phyloP scores from a whole-genome alignment of 257 asterid genomes.

The Solanum pinnatisectum region DNA sequence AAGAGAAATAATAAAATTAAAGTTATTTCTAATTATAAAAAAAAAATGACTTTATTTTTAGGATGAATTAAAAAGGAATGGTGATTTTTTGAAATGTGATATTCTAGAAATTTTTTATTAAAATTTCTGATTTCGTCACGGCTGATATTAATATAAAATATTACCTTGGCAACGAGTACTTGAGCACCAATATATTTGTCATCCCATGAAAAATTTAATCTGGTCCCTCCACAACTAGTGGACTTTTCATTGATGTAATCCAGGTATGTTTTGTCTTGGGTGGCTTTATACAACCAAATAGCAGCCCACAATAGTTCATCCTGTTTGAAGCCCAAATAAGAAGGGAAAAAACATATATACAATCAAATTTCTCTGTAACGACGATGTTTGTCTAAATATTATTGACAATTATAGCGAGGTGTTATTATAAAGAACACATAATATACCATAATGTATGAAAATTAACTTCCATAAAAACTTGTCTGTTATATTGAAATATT shows the following conservation, averaged over 20 bases:
- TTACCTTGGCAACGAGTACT: constrained; percentile 41
- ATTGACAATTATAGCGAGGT: neutral
- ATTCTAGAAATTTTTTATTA: neutral
- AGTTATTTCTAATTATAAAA: no score
- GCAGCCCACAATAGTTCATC: constrained; percentile 71
- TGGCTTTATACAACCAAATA: constrained; percentile 49
- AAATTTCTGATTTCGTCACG: neutral
- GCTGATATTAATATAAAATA: neutral
- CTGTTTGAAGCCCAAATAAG: constrained; percentile 3
- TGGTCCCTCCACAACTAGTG: constrained; percentile 27
- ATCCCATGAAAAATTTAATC: constrained; percentile 53
- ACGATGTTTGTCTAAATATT: neutral
- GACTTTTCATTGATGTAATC: constrained; percentile 6
- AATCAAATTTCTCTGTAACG: neutral
- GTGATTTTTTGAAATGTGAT: neutral
- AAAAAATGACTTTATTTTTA: no score
- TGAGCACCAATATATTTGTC: constrained; percentile 52
- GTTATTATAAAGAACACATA: neutral
- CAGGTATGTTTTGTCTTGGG: constrained; percentile 13
- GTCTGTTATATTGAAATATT: neutral
- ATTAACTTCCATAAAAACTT: neutral
- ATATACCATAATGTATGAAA: neutral
- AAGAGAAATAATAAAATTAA: neutral
- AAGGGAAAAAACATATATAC: neutral
- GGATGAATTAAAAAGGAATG: no score